Percentiles rank a stretch among this genome's conserved stretches.
phyloP scores from a whole-genome alignment of 257 asterid genomes.

The Nicotiana undulata region DNA sequence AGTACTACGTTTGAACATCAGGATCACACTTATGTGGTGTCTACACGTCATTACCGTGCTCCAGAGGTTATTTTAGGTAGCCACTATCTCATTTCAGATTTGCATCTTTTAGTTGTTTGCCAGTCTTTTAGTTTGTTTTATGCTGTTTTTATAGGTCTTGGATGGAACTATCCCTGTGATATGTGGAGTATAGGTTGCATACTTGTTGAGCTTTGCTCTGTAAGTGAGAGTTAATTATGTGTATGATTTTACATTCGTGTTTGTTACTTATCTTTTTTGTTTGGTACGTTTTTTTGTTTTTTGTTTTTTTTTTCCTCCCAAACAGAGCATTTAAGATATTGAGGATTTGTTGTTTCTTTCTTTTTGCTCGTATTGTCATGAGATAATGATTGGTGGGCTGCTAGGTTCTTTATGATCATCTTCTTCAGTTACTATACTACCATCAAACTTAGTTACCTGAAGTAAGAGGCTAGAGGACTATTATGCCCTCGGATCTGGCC shows the following conservation, averaged over 20 bases:
- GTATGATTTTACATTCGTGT: neutral
- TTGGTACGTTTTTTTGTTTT: neutral
- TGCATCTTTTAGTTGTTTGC: neutral
- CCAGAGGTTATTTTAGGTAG: constrained; percentile 96
- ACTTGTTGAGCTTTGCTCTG: constrained; percentile 84
- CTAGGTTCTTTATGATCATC: neutral
- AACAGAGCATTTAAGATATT: neutral
- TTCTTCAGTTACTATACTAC: neutral
- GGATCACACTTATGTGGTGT: constrained; percentile 73
- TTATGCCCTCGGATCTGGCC: neutral
- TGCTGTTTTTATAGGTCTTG: constrained; percentile 47
- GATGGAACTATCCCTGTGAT: constrained; percentile 93
- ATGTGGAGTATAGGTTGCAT: constrained; percentile 96
- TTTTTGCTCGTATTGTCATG: neutral
- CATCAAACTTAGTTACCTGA: neutral
- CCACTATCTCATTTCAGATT: neutral
- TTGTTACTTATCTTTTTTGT: neutral
- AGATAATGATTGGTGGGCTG: neutral
- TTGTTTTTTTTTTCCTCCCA: neutral
- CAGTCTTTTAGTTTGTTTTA: constrained; percentile 13
- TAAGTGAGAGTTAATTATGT: constrained; percentile 27
- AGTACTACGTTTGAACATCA: constrained; percentile 75
- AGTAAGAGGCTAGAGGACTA: neutral
- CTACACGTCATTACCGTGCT: constrained; percentile 94
- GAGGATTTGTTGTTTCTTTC: neutral